Conservation (phyloP, 805 yeast genomes). For the Cyberlindnera mrakii region DNA sequence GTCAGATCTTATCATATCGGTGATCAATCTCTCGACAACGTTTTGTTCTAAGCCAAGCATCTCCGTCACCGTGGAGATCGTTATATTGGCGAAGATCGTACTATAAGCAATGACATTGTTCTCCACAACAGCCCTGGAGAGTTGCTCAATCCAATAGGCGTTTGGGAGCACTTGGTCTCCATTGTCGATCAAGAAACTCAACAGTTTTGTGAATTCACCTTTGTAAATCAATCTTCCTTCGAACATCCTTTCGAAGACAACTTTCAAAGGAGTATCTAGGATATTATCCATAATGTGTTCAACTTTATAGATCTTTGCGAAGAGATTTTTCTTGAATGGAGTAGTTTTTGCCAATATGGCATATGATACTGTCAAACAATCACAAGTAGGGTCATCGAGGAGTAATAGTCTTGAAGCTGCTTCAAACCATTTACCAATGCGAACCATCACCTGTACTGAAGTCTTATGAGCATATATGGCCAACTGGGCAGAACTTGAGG, state of each 20-base stretch:
- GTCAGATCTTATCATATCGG: slow-evolving; percentile 16
- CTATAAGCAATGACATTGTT: slow-evolving; percentile 15
- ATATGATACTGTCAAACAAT: slow-evolving; percentile 8
- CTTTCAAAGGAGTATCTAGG: slow-evolving; percentile 5
- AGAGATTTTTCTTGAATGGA: slow-evolving; percentile 8
- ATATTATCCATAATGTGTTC: slow-evolving; percentile 2
- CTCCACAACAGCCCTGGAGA: slow-evolving; percentile 11
- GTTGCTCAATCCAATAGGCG: slow-evolving; percentile 1
- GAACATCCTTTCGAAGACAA: slow-evolving; percentile 13
- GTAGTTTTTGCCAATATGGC: slow-evolving; percentile 10
- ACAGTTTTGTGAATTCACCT: slow-evolving; percentile 6
- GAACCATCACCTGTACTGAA: slow-evolving; percentile 13
- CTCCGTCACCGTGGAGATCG: slow-evolving; percentile 9
- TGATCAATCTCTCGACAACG: slow-evolving; percentile 6
- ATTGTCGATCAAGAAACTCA: not conserved
- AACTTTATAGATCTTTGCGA: slow-evolving; percentile 8
- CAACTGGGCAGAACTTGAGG: not conserved
- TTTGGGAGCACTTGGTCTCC: slow-evolving; percentile 3
- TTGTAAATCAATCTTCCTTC: slow-evolving; percentile 10
- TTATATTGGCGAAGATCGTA: slow-evolving; percentile 11
- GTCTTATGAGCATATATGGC: slow-evolving; percentile 6
- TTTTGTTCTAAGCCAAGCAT: slow-evolving; percentile 5
- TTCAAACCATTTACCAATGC: slow-evolving; percentile 18
- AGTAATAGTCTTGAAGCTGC: slow-evolving; percentile 14
- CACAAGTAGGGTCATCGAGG: slow-evolving; percentile 9